Conservation (phyloP, 306 rosid species). For the Sindora glabra region DNA sequence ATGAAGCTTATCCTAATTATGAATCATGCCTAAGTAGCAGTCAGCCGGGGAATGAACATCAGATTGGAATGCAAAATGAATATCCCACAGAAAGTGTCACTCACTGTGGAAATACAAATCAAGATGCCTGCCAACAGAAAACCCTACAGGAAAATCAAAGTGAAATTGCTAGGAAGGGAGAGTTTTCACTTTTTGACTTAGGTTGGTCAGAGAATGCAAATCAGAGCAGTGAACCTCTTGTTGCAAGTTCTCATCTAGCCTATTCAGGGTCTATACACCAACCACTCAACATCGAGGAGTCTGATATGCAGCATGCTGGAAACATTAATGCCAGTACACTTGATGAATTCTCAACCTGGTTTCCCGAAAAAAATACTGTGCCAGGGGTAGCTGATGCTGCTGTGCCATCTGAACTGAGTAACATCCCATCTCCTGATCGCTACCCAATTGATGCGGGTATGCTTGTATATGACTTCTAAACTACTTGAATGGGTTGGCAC, state of each 20-base stretch:
- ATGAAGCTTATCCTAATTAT: slow-evolving; percentile 17
- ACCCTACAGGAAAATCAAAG: slow-evolving; percentile 14
- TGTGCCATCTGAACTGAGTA: slow-evolving; percentile 23
- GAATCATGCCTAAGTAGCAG: background rate
- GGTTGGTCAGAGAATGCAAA: slow-evolving; percentile 23
- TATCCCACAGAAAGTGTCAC: background rate
- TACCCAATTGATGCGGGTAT: slow-evolving; percentile 19
- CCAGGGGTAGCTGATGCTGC: slow-evolving; percentile 22
- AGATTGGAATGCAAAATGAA: slow-evolving; percentile 10
- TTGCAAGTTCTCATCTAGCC: slow-evolving; percentile 17
- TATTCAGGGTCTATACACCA: slow-evolving; percentile 15
- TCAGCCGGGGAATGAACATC: slow-evolving; percentile 25
- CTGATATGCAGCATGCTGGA: slow-evolving; percentile 7
- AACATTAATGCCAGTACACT: slow-evolving; percentile 1
- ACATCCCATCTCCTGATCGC: slow-evolving; percentile 39
- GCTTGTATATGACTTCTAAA: slow-evolving; percentile 35
- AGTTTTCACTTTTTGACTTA: slow-evolving; percentile 12
- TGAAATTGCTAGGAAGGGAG: slow-evolving; percentile 2
- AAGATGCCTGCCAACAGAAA: slow-evolving; percentile 7
- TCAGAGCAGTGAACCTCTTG: slow-evolving; percentile 26
- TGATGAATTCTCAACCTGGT: slow-evolving; percentile 34
- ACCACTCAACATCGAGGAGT: slow-evolving; percentile 15
- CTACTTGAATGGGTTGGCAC: slow-evolving; percentile 29
- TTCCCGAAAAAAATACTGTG: slow-evolving; percentile 19
- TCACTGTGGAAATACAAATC: slow-evolving; percentile 10